These are phyloP conservation scores for Meyerozyma elateridarum DNA, from an alignment of 1,139 yeast genomes.

Conservation along the genomic window DNA sequence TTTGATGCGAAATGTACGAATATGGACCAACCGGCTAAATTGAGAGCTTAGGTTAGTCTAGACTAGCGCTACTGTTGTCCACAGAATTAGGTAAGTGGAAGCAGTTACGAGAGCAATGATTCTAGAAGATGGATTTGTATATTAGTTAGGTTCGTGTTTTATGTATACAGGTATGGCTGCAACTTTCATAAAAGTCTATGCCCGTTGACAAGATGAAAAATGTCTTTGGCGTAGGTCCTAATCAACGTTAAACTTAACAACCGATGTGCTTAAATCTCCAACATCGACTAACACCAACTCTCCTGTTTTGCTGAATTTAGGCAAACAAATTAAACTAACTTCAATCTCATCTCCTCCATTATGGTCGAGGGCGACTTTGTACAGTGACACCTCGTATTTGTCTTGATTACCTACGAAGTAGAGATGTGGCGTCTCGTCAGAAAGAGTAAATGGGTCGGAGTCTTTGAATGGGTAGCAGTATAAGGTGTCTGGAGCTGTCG, in stretches of 20 bases:
- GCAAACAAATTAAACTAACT: conserved; percentile 62
- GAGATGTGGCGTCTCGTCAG: conserved; percentile 71
- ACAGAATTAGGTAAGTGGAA: no score
- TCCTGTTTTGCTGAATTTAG: conserved; percentile 63
- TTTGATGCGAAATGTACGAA: no score
- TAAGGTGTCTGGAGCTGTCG: conserved; percentile 95
- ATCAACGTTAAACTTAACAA: conserved; percentile 19
- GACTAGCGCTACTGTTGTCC: no score
- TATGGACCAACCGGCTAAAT: no score
- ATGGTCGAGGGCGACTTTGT: conserved; percentile 22
- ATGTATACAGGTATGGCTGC: no score
- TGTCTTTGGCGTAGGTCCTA: no score
- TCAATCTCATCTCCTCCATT: conserved; percentile 24
- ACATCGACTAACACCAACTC: conserved; percentile 65
- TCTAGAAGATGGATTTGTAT: no score
- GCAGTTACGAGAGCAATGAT: no score
- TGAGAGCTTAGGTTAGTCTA: no score
- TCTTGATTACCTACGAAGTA: conserved; percentile 85
- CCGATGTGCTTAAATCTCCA: conserved; percentile 49
- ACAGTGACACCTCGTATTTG: conserved; percentile 38
- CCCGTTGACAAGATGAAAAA: no score
- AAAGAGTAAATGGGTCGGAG: conserved; percentile 73
- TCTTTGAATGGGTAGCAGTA: conserved; percentile 85
- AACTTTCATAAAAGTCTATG: no score
- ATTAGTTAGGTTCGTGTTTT: no score